Conservation (phyloP, 2,329 filamentous ascomycete genomes). For the Emericellopsis cladophorae region DNA sequence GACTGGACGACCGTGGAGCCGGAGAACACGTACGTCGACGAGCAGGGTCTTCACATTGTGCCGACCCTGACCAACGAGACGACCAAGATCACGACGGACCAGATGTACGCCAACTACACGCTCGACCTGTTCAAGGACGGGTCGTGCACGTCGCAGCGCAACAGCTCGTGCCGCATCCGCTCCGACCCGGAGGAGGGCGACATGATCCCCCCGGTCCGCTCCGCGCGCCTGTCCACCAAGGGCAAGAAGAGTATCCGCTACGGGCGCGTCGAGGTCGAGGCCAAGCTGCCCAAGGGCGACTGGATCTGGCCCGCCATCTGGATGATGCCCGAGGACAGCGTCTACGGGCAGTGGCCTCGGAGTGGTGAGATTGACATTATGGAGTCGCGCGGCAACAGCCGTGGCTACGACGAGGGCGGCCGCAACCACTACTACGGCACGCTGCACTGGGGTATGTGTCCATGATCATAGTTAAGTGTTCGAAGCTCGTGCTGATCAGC, state of each 20-base stretch:
- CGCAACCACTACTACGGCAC: conserved; percentile 28
- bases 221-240: conserved; percentile 33
- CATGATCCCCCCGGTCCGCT: conserved; percentile 36
- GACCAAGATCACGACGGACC: conserved; percentile 21
- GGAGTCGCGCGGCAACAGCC: conserved; percentile 32
- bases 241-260: conserved; percentile 30
- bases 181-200: conserved; percentile 24
- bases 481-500: neutral
- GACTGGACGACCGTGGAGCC: conserved; percentile 39
- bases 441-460: conserved; percentile 30
- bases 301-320: conserved; percentile 41
- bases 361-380: conserved; percentile 42
- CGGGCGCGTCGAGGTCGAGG: conserved; percentile 38
- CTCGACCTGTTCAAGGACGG: conserved; percentile 29
- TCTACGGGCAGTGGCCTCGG: conserved; percentile 36
- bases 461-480: neutral
- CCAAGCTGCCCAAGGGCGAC: conserved; percentile 37
- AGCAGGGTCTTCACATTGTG: conserved; percentile 38
- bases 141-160: conserved; percentile 24
- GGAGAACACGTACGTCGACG: conserved; percentile 33
- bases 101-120: conserved; percentile 24
- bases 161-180: conserved; percentile 20
- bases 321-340: conserved; percentile 35
- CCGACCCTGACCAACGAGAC: conserved; percentile 33
- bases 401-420: conserved; percentile 24